Conservation (phyloP, 352 stramenopile genomes). For the Globisporangium radiosum region DNA sequence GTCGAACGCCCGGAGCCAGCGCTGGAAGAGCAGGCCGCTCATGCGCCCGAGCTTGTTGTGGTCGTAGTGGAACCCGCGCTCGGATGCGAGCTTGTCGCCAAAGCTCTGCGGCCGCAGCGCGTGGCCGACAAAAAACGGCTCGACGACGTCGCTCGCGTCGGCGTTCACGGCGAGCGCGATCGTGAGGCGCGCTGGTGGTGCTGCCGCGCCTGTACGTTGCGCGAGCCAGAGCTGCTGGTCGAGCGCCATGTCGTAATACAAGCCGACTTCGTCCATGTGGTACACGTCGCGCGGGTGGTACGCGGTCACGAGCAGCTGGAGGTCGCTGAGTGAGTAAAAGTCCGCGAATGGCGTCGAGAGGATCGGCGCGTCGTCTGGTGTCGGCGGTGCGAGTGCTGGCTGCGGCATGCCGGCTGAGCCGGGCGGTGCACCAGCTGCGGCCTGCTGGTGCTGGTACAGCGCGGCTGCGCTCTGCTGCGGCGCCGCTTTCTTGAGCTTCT, state of each 20-base stretch:
- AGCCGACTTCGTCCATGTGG: conserved; percentile 17
- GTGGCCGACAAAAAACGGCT: conserved; percentile 15
- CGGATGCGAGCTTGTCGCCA: conserved; percentile 6
- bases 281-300: conserved; percentile 17
- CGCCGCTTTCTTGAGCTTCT: background rate
- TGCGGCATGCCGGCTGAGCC: background rate
- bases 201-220: background rate
- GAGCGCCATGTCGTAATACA: conserved; percentile 16
- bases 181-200: conserved; percentile 8
- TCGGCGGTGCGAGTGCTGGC: background rate
- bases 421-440: background rate
- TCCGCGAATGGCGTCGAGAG: conserved; percentile 1
- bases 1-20: conserved; percentile 15
- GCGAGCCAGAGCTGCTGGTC: background rate
- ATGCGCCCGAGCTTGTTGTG: conserved; percentile 14
- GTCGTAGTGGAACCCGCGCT: conserved; percentile 18
- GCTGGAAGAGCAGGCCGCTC: conserved; percentile 18
- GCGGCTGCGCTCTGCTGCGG: background rate
- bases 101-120: conserved; percentile 10
- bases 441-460: conserved; percentile 1
- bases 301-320: conserved; percentile 2
- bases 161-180: conserved; percentile 12
- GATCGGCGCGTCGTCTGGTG: background rate
- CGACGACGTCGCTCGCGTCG: conserved; percentile 12
- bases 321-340: conserved; percentile 4